A percentile compares a stretch with the other conserved stretches of the same genome.
Conservation (phyloP, 768 basidiomycete genomes). For the Mycena metata region DNA sequence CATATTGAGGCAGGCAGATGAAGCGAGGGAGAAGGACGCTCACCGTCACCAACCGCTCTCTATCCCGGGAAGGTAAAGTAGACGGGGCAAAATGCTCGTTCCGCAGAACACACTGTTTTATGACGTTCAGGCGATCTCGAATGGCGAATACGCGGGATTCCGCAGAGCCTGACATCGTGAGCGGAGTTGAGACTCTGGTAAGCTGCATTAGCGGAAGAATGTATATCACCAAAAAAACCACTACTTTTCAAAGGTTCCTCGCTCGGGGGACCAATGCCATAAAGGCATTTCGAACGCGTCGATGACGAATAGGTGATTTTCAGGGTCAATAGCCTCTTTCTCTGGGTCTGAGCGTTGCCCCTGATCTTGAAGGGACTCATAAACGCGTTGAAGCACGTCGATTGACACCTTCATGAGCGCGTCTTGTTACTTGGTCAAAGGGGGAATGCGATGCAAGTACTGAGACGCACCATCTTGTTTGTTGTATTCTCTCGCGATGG, state of each 20-base stretch:
- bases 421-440: constrained; percentile 57
- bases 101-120: constrained; percentile 92
- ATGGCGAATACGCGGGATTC: constrained; percentile 84
- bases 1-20: not conserved
- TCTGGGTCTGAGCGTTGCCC: constrained; percentile 63
- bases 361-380: constrained; percentile 79
- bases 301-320: constrained; percentile 85
- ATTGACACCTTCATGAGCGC: constrained; percentile 87
- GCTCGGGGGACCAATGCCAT: constrained; percentile 91
- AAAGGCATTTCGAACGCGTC: constrained; percentile 97
- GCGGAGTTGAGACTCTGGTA: constrained; percentile 64
- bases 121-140: constrained; percentile 89
- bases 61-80: constrained; percentile 89
- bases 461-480: constrained; percentile 81
- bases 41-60: constrained; percentile 90
- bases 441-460: not conserved
- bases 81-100: constrained; percentile 99
- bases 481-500: constrained; percentile 88
- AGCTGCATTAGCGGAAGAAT: constrained; percentile 16
- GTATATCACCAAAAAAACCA: constrained; percentile 35
- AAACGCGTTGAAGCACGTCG: constrained; percentile 76
- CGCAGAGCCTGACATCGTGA: constrained; percentile 85
- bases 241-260: constrained; percentile 91
- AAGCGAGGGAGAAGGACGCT: constrained; percentile 38
- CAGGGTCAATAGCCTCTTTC: constrained; percentile 80